Percentiles rank a stretch among this genome's conserved stretches.
Evolutionary conservation across 2,329 filamentous ascomycete species (phyloP).

Genomic region (Hypomyces rosellus): DNA sequence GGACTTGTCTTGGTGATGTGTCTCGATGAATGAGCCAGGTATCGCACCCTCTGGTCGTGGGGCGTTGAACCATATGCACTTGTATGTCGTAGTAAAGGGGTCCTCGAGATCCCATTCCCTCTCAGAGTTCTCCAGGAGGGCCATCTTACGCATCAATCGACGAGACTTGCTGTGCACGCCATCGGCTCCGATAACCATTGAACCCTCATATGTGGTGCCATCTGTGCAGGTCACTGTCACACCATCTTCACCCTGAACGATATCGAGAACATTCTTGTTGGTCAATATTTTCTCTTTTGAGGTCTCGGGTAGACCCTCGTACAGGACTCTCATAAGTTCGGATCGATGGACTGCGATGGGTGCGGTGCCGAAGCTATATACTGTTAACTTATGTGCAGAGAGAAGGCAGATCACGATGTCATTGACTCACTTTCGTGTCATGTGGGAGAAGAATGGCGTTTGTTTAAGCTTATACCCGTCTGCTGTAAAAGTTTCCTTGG

Average conservation of each 20-base stretch:
- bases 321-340: conserved; percentile 23
- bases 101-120: not conserved
- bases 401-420: too few relatives aligned
- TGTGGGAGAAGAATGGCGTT: conserved; percentile 16
- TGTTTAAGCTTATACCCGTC: conserved; percentile 20
- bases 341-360: conserved; percentile 24
- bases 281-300: conserved; percentile 21
- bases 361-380: conserved; percentile 15
- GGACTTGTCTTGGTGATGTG: conserved; percentile 16
- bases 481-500: conserved; percentile 20
- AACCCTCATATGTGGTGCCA: conserved; percentile 25
- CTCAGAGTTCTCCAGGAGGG: conserved; percentile 7
- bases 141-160: conserved; percentile 25
- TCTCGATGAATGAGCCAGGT: conserved; percentile 14
- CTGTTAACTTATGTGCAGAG: not conserved
- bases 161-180: conserved; percentile 33
- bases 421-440: conserved; percentile 18
- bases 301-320: conserved; percentile 19
- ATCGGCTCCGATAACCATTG: conserved; percentile 35
- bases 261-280: conserved; percentile 20
- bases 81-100: conserved; percentile 17
- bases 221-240: conserved; percentile 27
- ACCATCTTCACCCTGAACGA: conserved; percentile 12
- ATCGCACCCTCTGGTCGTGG: conserved; percentile 5
- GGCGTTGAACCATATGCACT: conserved; percentile 21